Evolutionary conservation across 352 stramenopile genomes (phyloP).

Genomic region (Phytopythium cucurbitacearum): DNA sequence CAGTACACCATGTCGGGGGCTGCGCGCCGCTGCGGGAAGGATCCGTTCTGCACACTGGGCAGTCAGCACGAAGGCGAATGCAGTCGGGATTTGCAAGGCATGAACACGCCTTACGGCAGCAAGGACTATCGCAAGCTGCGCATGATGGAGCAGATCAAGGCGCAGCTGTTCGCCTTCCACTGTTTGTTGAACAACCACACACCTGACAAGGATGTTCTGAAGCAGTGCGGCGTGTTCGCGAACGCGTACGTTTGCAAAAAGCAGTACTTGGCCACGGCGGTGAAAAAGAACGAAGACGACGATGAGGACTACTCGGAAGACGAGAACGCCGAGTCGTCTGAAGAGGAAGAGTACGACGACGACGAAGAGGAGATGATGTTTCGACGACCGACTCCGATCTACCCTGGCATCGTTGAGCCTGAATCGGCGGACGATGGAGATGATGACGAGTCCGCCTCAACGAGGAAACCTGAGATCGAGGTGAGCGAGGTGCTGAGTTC

Average conservation of each 20-base stretch:
- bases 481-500: constrained; percentile 72
- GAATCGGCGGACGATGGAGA: constrained; percentile 39
- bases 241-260: constrained; percentile 79
- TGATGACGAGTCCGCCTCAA: constrained; percentile 29
- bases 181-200: constrained; percentile 86
- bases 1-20: constrained; percentile 47
- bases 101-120: constrained; percentile 71
- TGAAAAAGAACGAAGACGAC: constrained; percentile 52
- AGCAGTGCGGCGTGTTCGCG: constrained; percentile 80
- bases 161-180: constrained; percentile 86
- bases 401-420: constrained; percentile 53
- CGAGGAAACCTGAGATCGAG: constrained; percentile 66
- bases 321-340: constrained; percentile 50
- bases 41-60: constrained; percentile 81
- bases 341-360: constrained; percentile 66
- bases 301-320: constrained; percentile 79
- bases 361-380: constrained; percentile 36
- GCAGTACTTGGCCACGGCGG: constrained; percentile 41
- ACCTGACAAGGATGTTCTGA: constrained; percentile 80
- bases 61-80: constrained; percentile 70
- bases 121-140: constrained; percentile 56
- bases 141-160: constrained; percentile 86
- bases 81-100: constrained; percentile 66
- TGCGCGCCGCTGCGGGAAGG: constrained; percentile 57
- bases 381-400: constrained; percentile 33